Evolutionary conservation across 2,329 filamentous ascomycete genomes (phyloP).

Genomic region (Colletotrichum sp.): DNA sequence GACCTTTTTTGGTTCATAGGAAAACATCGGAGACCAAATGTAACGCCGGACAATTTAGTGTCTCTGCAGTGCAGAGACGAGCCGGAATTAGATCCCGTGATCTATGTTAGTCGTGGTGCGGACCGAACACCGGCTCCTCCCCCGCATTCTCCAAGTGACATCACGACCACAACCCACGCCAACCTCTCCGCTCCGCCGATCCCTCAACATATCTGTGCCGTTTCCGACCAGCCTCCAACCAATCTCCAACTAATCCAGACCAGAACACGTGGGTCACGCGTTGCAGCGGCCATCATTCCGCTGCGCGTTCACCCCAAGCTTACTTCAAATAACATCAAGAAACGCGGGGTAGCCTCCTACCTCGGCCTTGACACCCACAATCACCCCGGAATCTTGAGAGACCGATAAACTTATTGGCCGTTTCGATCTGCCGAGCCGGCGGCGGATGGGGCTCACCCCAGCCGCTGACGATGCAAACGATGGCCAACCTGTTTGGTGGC

Average conservation of each 20-base stretch:
- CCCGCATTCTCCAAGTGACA: slow-evolving; percentile 14
- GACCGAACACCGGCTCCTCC: not conserved
- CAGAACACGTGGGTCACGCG: not conserved
- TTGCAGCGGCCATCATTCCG: slow-evolving; percentile 1
- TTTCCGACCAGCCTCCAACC: not conserved
- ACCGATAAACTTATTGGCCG: not conserved
- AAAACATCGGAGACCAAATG: not conserved
- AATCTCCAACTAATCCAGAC: not conserved
- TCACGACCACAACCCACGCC: not conserved
- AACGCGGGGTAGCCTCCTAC: slow-evolving; percentile 7
- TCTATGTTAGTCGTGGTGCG: not conserved
- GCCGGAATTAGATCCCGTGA: not conserved
- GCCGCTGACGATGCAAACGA: not conserved
- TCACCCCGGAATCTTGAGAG: not conserved
- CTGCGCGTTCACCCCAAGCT: not conserved
- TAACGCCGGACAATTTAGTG: not conserved
- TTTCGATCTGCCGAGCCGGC: not conserved
- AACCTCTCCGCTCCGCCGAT: not conserved
- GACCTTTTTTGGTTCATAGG: not conserved
- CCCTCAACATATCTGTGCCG: not conserved
- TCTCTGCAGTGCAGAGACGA: not conserved
- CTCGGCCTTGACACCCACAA: not conserved
- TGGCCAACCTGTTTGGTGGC: not conserved
- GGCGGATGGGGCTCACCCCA: not conserved
- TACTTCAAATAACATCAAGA: not conserved